Base-by-base conservation (phyloP, 169 alveolate genomes). In the Plasmodium vinckei region DNA sequence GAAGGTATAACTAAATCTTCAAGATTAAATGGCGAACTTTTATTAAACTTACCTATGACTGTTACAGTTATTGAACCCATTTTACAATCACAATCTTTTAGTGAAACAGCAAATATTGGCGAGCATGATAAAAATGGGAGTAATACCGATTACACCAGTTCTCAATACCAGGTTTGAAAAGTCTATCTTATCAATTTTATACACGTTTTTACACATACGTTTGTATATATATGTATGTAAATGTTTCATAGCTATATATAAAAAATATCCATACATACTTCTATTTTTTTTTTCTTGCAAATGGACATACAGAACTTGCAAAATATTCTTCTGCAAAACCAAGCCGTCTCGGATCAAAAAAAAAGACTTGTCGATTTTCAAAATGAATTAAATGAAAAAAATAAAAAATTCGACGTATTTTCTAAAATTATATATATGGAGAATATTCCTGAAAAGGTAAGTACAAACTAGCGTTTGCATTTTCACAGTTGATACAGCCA, bases 61-160 rank as follows among this genome's bases (percentile, higher is more conserved):
- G 90, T 89, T 9, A 73, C 92, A 25, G 94, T 89, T 12, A 89
- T 79, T 4, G 94, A 89, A 67, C 94, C 94, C 15, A 27, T 73
- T 39, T 9, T 67, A 3, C 84, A 84, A 1, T 69, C 54, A 15
- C 82, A 59, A 19, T 4, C 39, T 57, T 64, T 67, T 56, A 39
- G 17, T 59, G 89, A 79, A n/a, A 17, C 17, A 1, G 21, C 54
- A 65, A 79, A 25, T 57, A 60, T 17, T 72, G 65, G 4, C 9
- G 57, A 21, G n/a, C 23, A 27, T 19, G 19, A 27, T 65, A 79
- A 67, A 53, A 65, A 53, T 47, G 27, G 9, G 3, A 57, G 5
- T 57, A 57, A 19, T 19, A 42, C 19, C 23, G 25, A 21, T 42
- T 46, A 42, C 13, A 61, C 19, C 23, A 59, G 21, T 56, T 19